Evolutionary conservation across 371 early-diverging fungal genomes (phyloP).

Genomic region (Nosema muscidifuracis): DNA sequence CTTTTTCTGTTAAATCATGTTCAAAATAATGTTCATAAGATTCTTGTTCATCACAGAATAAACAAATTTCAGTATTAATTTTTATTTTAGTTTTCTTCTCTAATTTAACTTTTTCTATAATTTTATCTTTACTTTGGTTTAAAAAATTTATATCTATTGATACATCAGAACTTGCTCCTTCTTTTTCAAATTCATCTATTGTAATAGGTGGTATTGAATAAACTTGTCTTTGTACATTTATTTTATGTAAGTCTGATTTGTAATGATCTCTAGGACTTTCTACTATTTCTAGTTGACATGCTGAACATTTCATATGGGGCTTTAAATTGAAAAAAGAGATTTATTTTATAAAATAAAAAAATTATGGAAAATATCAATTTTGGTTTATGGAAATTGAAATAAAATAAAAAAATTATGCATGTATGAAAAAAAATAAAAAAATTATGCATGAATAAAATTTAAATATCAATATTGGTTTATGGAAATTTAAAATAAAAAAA

Average conservation of each 20-base stretch:
- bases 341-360: too few relatives aligned
- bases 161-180: slow-evolving; percentile 10
- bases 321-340: too few relatives aligned
- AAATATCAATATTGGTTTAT: too few relatives aligned
- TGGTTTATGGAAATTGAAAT: too few relatives aligned
- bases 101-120: not conserved
- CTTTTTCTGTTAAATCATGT: slow-evolving; percentile 14
- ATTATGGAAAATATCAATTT: too few relatives aligned
- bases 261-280: slow-evolving; percentile 25
- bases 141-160: slow-evolving; percentile 6
- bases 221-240: slow-evolving; percentile 45
- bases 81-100: not conserved
- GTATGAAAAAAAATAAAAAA: too few relatives aligned
- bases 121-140: not conserved
- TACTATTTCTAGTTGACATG: slow-evolving; percentile 35
- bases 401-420: too few relatives aligned
- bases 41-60: slow-evolving; percentile 25
- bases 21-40: slow-evolving; percentile 17
- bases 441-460: too few relatives aligned
- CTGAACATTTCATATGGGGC: slow-evolving; percentile 38
- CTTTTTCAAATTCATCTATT: slow-evolving; percentile 21
- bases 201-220: slow-evolving; percentile 30
- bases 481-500: too few relatives aligned
- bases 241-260: slow-evolving; percentile 28
- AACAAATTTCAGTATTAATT: not conserved